Evolutionary conservation across 306 rosid species (phyloP), one percentile per base, ranked within the genome.

Genomic region (Lablab purpureus): DNA sequence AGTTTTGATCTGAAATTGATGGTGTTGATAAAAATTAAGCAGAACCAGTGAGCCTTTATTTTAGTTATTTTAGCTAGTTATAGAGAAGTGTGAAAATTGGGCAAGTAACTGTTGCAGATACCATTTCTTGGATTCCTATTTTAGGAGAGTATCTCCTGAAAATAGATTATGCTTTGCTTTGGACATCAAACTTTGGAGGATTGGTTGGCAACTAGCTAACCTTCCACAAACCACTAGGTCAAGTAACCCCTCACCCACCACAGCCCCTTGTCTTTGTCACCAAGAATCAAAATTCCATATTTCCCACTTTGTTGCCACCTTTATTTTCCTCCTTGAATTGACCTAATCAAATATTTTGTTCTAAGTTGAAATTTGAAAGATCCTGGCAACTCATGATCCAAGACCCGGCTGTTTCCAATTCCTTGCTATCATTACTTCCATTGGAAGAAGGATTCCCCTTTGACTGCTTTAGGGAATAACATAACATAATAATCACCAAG

Each of bases 371-470:
- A 54, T 37, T 41, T 78, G 54, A 56, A 81, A 77, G 84, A 76
- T 83, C 67, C 83, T 78, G 37, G 63, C 64, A 32, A 77, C 50
- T 59, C 83, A 84, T 76, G 80, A 84, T 49, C 67, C 80, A 46
- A 15, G 58, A 75, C 88, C 77, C 56, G 32, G 41, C 47, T 66
- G 45, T 82, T 68, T 81, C 64, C 86, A 84, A 83, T 83, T 87
- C 83, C 63, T 70, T 86, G 83, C 73, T 87, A 89, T 88, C 85
- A 89, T 88, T 88, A 71, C 84, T 84, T 85, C 73, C 84, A 83
- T 80, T 40, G 79, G 80, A 85, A 83, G 79, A 60, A 81, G 84
- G 85, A 83, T 83, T 80, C 93, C 55, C 80, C 80, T 86, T 88
- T 90, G 93, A 90, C 93, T 77, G 81, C 82, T 85, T 81, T 83